Evolutionary conservation across 2,329 filamentous ascomycete species (phyloP), one percentile per base, ranked within the genome.

Genomic region (Venturia pyrina): DNA sequence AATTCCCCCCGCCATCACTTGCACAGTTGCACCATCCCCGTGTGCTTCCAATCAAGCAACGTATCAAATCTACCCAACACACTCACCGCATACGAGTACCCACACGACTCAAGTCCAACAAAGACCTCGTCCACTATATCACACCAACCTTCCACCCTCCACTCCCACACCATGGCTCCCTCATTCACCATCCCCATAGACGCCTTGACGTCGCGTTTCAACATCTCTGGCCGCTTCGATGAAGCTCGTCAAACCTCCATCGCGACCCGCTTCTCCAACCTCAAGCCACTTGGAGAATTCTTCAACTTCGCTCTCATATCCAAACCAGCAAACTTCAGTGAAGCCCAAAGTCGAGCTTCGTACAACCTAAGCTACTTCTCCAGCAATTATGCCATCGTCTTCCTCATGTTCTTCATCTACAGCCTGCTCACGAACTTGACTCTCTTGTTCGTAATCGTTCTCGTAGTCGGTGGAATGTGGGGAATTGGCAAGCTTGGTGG

Each of bases 361-460:
- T 97, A 97, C 87, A 99, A 99, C 79, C 81, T 99, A 70, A 87
- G 89, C 77, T 89, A 98, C 82, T 99, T 96, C 83, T 96, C 92
- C 69, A 97, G 91, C 88, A 99, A 99, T 83, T 99, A 99, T 85
- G 89, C 90, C 71, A 89, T 90, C 69, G 86, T 98, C 72, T 96
- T 98, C 76, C 83, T 90, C 72, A 96, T 99, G 88, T 88, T 99
- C 74, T 91, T 89, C 82, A 89, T 99, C 80, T 99, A 99, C 83
- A 90, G 90, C 73, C 81, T 99, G 73, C 84, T 99, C 73, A 95
- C 91, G 72, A 98, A 97, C 80, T 82, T 86, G 73, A 79, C 87
- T 59, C 84, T 99, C 64, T 86, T 97, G 68, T 97, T 98, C 76
- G 92, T 96, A 79, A 96, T 99, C 75, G 78, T 96, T 74, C 84